Base-by-base conservation (phyloP, 805 yeast species). In the Cyberlindnera lachancei region DNA sequence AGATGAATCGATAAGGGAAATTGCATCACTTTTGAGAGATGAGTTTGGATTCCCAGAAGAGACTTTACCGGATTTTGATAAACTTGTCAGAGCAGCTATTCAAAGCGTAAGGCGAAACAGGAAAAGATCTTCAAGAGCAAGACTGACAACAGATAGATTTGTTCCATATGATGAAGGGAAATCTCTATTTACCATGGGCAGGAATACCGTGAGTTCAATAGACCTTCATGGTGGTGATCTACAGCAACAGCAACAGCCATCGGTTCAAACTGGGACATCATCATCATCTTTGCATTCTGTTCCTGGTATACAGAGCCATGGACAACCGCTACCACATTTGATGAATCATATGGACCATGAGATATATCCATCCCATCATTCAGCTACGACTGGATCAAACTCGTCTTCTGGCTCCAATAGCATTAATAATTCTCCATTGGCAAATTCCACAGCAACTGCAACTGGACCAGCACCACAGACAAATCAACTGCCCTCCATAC, bases 41-140 rank as follows among this genome's bases (percentile, higher is more conserved):
- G 98, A 92, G 58, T 92, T 85, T 48, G 73, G 75, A 5, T 88
- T 77, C 52, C 71, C 79, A 3, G 58, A 57, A 3, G 68, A 66
- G 6, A 66, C 74, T 11, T 59, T 75, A 18, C 56, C 64, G 2
- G 97, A 92, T 43, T 90, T 90, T 53, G 95, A 87, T 55, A 83
- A 80, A 53, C 66, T 90, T 22, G 96, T 92, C 0, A 65, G 95
- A 23, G 94, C 95, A 8, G 97, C 96, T 1, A 79, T 90, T 18
- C 98, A 90, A 57, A 79, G 94, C 31, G 96, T 84, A 2, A 64
- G 97, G 40, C 65, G 98, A 43, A 90, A 90, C 55, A 68, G 95
- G 38, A 84, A 80, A 50, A 58, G 95, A 42, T 71, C 75, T 15
- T 46, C 53, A 7, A 37, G 50, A 17, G 46, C 55, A 4, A 35